phyloP scores from a whole-genome alignment of 805 yeast species.

The Millerago galiae region DNA sequence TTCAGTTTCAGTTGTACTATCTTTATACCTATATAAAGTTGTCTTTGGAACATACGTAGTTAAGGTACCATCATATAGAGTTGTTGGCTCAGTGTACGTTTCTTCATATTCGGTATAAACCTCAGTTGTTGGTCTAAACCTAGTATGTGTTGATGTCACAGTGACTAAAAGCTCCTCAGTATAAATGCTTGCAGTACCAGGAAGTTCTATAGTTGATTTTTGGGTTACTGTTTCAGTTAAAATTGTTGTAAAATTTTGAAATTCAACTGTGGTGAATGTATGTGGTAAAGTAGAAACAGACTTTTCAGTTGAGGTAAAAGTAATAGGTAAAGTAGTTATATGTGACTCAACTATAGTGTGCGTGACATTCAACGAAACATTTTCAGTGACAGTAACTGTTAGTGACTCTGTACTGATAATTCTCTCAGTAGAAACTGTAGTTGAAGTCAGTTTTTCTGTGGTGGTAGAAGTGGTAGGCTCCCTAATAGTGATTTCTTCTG shows the following conservation, averaged over 20 bases:
- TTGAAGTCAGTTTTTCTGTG: background rate
- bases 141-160: constrained; percentile 13
- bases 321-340: no score
- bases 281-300: no score
- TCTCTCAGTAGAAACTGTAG: no score
- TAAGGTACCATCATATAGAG: constrained; percentile 14
- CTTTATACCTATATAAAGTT: constrained; percentile 16
- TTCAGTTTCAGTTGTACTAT: constrained; percentile 10
- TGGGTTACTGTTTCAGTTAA: background rate
- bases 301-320: no score
- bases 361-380: no score
- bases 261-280: no score
- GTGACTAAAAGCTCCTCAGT: constrained; percentile 11
- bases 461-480: background rate
- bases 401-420: background rate
- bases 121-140: constrained; percentile 16
- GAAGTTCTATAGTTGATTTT: constrained; percentile 4
- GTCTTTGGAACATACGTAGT: constrained; percentile 16
- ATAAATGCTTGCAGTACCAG: background rate
- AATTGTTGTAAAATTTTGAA: background rate
- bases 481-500: background rate
- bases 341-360: no score
- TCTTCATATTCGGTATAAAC: constrained; percentile 14
- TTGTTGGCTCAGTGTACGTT: constrained; percentile 13
- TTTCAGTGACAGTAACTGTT: background rate